Conservation (phyloP, 371 early-diverging fungal species). For the Mortierella sp. region DNA sequence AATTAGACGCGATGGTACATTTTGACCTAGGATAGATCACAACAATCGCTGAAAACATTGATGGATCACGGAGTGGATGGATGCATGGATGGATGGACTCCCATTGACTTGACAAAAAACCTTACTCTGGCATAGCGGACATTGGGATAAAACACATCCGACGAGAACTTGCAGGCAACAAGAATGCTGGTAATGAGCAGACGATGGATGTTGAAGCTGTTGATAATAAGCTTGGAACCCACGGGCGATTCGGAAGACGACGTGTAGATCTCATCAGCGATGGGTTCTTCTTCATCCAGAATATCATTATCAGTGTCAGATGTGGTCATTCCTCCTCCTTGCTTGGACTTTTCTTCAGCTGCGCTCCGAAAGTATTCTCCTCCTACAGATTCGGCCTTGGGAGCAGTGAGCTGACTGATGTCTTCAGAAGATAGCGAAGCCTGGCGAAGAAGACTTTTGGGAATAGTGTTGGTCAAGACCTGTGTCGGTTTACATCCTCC, state of each 20-base stretch:
- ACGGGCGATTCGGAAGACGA: conserved; percentile 56
- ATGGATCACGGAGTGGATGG: conserved; percentile 5
- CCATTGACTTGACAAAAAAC: background rate
- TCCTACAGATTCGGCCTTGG: background rate
- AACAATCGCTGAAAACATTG: background rate
- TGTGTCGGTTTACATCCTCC: conserved; percentile 57
- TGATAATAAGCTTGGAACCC: conserved; percentile 67
- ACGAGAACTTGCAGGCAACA: conserved; percentile 88
- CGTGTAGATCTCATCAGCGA: conserved; percentile 51
- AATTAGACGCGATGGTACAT: conserved; percentile 7
- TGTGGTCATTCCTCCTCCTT: background rate
- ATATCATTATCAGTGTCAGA: conserved; percentile 9
- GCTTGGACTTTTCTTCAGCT: conserved; percentile 16
- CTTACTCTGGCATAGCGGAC: conserved; percentile 80
- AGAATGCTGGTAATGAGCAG: conserved; percentile 85
- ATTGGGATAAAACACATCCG: conserved; percentile 89
- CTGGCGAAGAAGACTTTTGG: conserved; percentile 48
- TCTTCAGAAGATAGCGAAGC: conserved; percentile 38
- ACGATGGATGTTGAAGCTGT: conserved; percentile 86
- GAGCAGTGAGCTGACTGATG: conserved; percentile 33
- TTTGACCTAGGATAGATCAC: background rate
- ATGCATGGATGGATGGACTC: conserved; percentile 9
- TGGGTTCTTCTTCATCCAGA: conserved; percentile 49
- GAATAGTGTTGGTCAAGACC: conserved; percentile 54
- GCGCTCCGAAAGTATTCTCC: background rate